Evolutionary conservation across 345 rosid genomes (phyloP).

Genomic region (Murraya koenigii): DNA sequence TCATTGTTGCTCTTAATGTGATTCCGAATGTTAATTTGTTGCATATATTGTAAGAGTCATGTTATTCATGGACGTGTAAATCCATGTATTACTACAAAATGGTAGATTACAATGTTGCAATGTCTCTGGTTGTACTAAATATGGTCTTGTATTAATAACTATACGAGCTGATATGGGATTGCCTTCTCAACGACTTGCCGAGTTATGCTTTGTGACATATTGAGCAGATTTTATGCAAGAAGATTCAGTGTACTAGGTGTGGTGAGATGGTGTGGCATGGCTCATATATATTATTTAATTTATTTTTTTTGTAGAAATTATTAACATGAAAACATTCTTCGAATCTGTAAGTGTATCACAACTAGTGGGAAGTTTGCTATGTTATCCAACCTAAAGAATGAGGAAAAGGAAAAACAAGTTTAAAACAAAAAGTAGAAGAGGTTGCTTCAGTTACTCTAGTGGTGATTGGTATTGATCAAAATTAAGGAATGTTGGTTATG

Average conservation of each 20-base stretch:
- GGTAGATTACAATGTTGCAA: neutral
- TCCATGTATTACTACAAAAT: neutral
- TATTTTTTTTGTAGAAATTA: neutral
- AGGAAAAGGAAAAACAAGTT: too few species aligned
- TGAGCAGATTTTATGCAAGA: neutral
- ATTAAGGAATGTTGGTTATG: neutral
- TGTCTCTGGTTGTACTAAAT: neutral
- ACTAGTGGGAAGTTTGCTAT: neutral
- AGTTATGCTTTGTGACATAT: neutral
- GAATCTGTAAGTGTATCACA: neutral
- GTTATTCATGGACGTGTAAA: neutral
- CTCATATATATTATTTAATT: neutral
- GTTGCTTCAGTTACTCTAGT: neutral
- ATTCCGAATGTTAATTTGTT: neutral
- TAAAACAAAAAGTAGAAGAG: neutral
- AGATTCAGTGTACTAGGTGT: neutral
- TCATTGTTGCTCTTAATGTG: neutral
- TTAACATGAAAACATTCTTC: neutral
- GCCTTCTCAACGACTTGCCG: neutral
- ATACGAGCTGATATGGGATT: neutral
- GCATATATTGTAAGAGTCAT: neutral
- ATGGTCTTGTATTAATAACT: neutral
- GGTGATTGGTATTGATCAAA: neutral
- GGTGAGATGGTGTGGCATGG: neutral
- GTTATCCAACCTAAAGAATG: neutral